Evolutionary conservation across 2,329 filamentous ascomycete species (phyloP).

Genomic region (Colletotrichum sp.): DNA sequence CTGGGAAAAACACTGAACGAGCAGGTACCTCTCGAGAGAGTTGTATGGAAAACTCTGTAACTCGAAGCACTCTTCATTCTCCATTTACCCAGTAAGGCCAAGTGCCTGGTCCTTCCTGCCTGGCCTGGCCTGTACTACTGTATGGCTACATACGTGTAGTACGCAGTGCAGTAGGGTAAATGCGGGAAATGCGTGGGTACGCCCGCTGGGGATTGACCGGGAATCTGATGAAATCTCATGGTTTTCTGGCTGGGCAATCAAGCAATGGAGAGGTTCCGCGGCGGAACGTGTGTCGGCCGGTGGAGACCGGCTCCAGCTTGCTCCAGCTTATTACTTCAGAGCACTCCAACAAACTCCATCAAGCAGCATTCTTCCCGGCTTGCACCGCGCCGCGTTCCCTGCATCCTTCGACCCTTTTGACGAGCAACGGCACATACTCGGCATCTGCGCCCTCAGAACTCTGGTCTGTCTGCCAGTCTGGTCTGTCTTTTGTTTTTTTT

Average conservation of each 20-base stretch:
- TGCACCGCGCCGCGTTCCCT: neutral
- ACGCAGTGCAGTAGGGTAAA: neutral
- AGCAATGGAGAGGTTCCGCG: constrained; percentile 15
- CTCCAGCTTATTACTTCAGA: neutral
- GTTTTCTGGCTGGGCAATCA: neutral
- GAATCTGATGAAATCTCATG: neutral
- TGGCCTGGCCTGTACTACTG: neutral
- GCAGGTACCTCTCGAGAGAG: neutral
- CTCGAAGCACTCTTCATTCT: neutral
- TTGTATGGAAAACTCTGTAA: neutral
- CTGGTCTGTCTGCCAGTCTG: neutral
- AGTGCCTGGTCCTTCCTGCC: neutral
- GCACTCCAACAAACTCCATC: neutral
- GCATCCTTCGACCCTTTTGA: neutral
- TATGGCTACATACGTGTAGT: neutral
- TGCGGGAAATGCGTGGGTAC: constrained; percentile 5
- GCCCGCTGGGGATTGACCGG: neutral
- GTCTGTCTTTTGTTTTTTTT: neutral
- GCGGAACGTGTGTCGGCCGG: constrained; percentile 13
- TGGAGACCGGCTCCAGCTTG: constrained; percentile 9
- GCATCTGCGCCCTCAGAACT: neutral
- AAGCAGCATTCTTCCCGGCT: neutral
- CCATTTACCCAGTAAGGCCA: neutral
- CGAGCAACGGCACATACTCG: neutral
- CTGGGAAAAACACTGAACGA: neutral